Conservation (phyloP, 371 early-diverging fungal species). For the Nematocida major region DNA sequence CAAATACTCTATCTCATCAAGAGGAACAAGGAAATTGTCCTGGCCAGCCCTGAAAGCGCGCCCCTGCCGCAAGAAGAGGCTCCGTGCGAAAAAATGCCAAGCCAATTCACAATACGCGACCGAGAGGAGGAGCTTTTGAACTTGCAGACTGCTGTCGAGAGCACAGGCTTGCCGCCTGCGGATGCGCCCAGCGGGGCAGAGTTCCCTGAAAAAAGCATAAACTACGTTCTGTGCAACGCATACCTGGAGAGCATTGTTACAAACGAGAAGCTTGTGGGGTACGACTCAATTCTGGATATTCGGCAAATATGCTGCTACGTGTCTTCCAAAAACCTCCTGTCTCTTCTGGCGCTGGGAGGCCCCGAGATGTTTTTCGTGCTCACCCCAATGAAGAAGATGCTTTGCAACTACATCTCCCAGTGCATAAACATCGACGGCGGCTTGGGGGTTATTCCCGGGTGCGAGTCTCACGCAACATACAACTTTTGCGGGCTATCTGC, state of each 20-base stretch:
- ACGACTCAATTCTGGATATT: background rate
- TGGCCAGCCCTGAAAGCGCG: no score
- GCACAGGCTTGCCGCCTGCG: background rate
- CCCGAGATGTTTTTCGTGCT: constrained; percentile 15
- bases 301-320: constrained; percentile 25
- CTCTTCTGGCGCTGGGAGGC: background rate
- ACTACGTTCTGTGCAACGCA: constrained; percentile 36
- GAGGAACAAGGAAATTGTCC: background rate
- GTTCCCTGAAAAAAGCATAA: background rate
- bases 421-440: constrained; percentile 94
- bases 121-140: background rate
- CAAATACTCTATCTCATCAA: constrained; percentile 73
- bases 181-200: background rate
- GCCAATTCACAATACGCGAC: constrained; percentile 35
- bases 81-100: background rate
- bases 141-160: background rate
- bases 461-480: constrained; percentile 81
- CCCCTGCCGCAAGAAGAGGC: background rate
- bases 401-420: constrained; percentile 68
- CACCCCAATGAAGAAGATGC: constrained; percentile 66
- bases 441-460: constrained; percentile 79
- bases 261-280: constrained; percentile 64
- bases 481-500: constrained; percentile 79
- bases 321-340: constrained; percentile 13
- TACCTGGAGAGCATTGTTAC: constrained; percentile 66